A percentile compares a stretch with the other conserved stretches of the same genome.
Evolutionary conservation across 1,139 yeast species (phyloP).

Genomic region (Yamadazyma diospyri): DNA sequence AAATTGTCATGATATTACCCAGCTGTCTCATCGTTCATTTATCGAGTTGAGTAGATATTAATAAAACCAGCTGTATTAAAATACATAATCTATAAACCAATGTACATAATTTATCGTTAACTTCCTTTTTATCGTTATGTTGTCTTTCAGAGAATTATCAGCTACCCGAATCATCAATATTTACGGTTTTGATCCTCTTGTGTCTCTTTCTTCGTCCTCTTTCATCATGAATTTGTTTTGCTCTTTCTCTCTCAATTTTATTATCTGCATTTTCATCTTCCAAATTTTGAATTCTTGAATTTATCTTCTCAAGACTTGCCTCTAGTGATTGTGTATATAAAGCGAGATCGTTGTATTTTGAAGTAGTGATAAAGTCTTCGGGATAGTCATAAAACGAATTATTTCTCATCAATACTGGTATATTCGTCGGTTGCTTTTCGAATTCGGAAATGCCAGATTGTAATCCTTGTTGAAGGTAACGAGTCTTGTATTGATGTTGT

Average conservation of each 20-base stretch:
- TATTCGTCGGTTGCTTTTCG: neutral
- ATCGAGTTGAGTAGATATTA: too few species aligned
- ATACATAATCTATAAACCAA: too few species aligned
- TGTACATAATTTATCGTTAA: too few species aligned
- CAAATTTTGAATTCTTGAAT: conserved; percentile 15
- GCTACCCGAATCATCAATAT: conserved; percentile 6
- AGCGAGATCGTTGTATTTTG: conserved; percentile 33
- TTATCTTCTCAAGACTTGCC: conserved; percentile 25
- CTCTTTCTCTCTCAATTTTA: conserved; percentile 15
- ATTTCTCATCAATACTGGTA: neutral
- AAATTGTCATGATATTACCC: too few species aligned
- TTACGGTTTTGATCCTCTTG: conserved; percentile 1
- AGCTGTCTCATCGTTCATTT: too few species aligned
- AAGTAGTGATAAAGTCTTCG: conserved; percentile 23
- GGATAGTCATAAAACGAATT: conserved; percentile 5
- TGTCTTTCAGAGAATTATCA: too few species aligned
- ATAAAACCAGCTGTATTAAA: too few species aligned
- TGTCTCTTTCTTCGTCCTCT: conserved; percentile 10
- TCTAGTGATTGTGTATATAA: conserved; percentile 33
- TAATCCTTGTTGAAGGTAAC: neutral
- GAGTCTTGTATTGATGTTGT: conserved; percentile 1
- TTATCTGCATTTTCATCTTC: conserved; percentile 17
- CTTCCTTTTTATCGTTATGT: too few species aligned
- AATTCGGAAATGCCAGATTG: neutral
- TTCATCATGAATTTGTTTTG: conserved; percentile 12